These are phyloP conservation scores for Coemansia sp. DNA, from an alignment of 371 early-diverging fungal genomes.

Conservation along the genomic window DNA sequence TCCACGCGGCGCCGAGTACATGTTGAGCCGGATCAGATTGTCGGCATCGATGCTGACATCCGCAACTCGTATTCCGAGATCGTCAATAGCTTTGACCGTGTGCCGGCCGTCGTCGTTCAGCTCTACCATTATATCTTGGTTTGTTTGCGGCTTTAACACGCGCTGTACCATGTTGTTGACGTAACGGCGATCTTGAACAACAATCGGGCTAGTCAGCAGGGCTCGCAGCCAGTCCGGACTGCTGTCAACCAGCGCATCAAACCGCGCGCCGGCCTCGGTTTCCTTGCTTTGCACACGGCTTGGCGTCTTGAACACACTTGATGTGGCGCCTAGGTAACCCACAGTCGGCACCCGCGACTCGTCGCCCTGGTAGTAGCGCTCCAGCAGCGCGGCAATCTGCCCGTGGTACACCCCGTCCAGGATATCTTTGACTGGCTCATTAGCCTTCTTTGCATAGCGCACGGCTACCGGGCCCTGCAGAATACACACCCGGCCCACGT, in stretches of 20 bases:
- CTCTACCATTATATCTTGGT: slow-evolving; percentile 74
- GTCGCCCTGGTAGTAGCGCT: slow-evolving; percentile 72
- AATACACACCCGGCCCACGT: slow-evolving; percentile 90
- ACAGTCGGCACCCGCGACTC: slow-evolving; percentile 68
- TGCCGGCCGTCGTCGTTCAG: slow-evolving; percentile 45
- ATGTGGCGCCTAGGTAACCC: slow-evolving; percentile 78
- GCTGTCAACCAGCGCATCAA: slow-evolving; percentile 72
- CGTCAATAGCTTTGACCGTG: slow-evolving; percentile 56
- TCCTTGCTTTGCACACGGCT: slow-evolving; percentile 43
- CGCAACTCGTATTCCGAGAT: slow-evolving; percentile 46
- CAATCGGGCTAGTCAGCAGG: slow-evolving; percentile 73
- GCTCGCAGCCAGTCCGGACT: slow-evolving; percentile 85
- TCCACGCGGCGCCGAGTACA: slow-evolving; percentile 71
- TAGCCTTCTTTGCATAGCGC: slow-evolving; percentile 72
- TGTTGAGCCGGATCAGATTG: slow-evolving; percentile 62
- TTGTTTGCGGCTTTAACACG: slow-evolving; percentile 79
- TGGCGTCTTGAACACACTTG: background rate
- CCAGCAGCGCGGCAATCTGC: slow-evolving; percentile 76
- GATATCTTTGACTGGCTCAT: slow-evolving; percentile 90
- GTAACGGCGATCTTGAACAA: slow-evolving; percentile 79
- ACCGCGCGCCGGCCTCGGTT: slow-evolving; percentile 71
- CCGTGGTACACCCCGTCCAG: slow-evolving; percentile 84
- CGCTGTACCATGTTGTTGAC: slow-evolving; percentile 76
- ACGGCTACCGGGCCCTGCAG: slow-evolving; percentile 94
- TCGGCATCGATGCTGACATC: slow-evolving; percentile 51